Conservation (phyloP, 768 basidiomycete species). For the Calocybe cyanea region DNA sequence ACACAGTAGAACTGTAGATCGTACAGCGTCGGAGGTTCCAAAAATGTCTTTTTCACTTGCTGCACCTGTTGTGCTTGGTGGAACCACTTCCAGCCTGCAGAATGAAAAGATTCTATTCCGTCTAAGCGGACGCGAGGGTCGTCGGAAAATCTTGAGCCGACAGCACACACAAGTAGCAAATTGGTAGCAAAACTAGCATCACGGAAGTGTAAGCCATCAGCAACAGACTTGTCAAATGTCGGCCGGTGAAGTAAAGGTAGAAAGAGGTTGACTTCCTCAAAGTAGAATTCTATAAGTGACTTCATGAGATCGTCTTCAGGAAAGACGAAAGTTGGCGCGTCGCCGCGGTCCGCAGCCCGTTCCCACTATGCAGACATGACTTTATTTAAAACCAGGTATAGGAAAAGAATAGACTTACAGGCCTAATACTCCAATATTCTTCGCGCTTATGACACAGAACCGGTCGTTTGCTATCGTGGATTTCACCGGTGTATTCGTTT, state of each 20-base stretch:
- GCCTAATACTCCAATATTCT: slow-evolving; percentile 34
- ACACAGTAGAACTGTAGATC: slow-evolving; percentile 71
- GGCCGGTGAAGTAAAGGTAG: slow-evolving; percentile 72
- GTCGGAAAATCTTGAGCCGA: slow-evolving; percentile 54
- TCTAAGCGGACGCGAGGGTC: slow-evolving; percentile 53
- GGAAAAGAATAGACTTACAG: slow-evolving; percentile 23
- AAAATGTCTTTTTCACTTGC: slow-evolving; percentile 56
- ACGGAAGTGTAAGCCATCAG: slow-evolving; percentile 43
- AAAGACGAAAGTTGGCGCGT: slow-evolving; percentile 33
- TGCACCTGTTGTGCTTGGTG: slow-evolving; percentile 68
- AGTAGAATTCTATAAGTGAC: slow-evolving; percentile 61
- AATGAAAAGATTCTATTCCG: slow-evolving; percentile 34
- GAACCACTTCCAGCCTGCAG: slow-evolving; percentile 64
- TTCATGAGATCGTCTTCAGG: slow-evolving; percentile 49
- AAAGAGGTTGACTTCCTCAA: slow-evolving; percentile 50
- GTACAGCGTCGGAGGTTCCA: slow-evolving; percentile 61
- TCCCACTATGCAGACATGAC: slow-evolving; percentile 31
- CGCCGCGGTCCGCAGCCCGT: slow-evolving; percentile 11
- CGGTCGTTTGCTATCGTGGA: slow-evolving; percentile 15
- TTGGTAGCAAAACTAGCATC: slow-evolving; percentile 53
- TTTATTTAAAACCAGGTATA: background rate
- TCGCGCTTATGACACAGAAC: slow-evolving; percentile 22
- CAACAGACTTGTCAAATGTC: slow-evolving; percentile 53
- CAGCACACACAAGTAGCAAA: slow-evolving; percentile 69
- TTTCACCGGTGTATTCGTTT: slow-evolving; percentile 46